Base-by-base conservation (phyloP, 768 basidiomycete genomes). In the Mycena sanguinolenta region DNA sequence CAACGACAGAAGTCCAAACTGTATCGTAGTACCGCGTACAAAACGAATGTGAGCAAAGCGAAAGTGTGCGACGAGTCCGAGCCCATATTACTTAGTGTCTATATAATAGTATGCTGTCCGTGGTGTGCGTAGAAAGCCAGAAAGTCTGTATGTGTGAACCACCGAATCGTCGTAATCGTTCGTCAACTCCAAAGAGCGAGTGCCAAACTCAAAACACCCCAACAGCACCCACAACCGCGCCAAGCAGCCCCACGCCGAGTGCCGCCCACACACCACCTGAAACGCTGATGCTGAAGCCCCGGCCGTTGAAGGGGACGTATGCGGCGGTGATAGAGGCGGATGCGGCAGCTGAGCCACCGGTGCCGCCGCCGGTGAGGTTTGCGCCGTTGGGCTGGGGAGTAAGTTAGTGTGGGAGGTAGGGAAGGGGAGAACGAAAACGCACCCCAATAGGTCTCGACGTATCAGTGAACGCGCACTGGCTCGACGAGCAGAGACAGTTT, bases 381-480 rank as follows among this genome's bases (percentile, higher is more conserved):
- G 87, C 89, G 54, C 91, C 90, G 72, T 92, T 92, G 2, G 91
- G 46, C 65, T 46, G 44, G 13, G 16, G 39, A 14, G 13, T 17
- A 39, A 39, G 13, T 39, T 14, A 39, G 39, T 14, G 39, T 39
- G 39, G 10, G 32, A 34, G 32, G 32, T 4, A 34, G 32, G 32
- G 32, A 10, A 39, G 10, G 39, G 10, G 30, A 57, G 21, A 36
- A 32, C 30, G n/a, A 21, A 30, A 30, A 67, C 66, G 44, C n/a
- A 67, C 67, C 69, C 91, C 91, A 44, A 92, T 90, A 6, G 90
- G 85, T 49, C 90, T 83, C 23, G 90, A 87, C 50, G 84, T 78
- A 74, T 95, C 93, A 4, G 79, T 77, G 79, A 94, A 95, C 0
- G 84, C 81, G 77, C 94, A 95, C 2, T 79, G 81, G 59, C 68